phyloP scores from a whole-genome alignment of 805 yeast genomes.

The Starmera caribaea region DNA sequence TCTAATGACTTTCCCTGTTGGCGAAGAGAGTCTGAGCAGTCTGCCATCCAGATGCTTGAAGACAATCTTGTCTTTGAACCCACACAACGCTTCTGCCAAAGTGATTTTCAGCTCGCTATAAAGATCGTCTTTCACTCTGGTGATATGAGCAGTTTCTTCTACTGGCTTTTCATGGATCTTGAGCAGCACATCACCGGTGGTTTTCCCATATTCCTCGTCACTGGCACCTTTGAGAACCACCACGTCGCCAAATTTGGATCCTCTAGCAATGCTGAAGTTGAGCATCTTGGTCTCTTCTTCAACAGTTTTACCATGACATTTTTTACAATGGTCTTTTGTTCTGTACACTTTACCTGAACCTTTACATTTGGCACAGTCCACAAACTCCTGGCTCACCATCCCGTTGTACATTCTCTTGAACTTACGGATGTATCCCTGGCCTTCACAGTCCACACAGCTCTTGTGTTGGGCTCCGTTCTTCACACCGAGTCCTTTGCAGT shows the following conservation, averaged over 20 bases:
- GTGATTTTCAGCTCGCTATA: conserved; percentile 51
- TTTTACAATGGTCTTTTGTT: conserved; percentile 66
- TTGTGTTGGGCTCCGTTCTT: conserved; percentile 44
- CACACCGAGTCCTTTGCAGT: conserved; percentile 74
- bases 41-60: conserved; percentile 76
- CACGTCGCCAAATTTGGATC: conserved; percentile 52
- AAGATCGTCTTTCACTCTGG: conserved; percentile 54
- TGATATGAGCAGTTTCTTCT: conserved; percentile 27
- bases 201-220: conserved; percentile 65
- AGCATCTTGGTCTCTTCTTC: conserved; percentile 59
- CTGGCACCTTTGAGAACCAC: conserved; percentile 60
- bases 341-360: conserved; percentile 58
- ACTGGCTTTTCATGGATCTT: conserved; percentile 38
- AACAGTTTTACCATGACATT: conserved; percentile 58
- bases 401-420: conserved; percentile 68
- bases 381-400: conserved; percentile 50
- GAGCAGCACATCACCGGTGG: conserved; percentile 72
- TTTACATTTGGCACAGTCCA: conserved; percentile 56
- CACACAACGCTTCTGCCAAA: conserved; percentile 76
- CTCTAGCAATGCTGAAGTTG: conserved; percentile 70
- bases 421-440: conserved; percentile 54
- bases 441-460: conserved; percentile 61
- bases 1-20: conserved; percentile 70
- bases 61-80: conserved; percentile 54
- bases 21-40: conserved; percentile 50